Evolutionary conservation across 257 asterid species (phyloP).

Genomic region (Solanum neorickii): DNA sequence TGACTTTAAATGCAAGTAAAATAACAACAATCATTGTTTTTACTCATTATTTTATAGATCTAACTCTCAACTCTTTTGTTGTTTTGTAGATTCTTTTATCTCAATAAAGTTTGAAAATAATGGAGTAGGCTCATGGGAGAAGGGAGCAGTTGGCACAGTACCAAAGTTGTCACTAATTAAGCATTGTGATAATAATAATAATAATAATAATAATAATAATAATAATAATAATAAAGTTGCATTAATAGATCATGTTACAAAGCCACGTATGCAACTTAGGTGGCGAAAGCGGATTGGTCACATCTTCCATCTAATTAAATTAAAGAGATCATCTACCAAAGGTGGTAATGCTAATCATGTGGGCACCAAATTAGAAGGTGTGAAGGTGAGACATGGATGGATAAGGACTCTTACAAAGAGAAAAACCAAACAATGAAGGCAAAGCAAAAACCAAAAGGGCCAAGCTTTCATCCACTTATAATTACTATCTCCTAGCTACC

Average conservation of each 20-base stretch:
- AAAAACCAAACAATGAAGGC: constrained; percentile 31
- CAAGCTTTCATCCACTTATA: not conserved
- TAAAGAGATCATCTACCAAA: constrained; percentile 55
- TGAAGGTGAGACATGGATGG: constrained; percentile 59
- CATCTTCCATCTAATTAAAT: constrained; percentile 54
- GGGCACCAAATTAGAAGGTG: constrained; percentile 47
- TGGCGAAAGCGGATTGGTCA: constrained; percentile 82
- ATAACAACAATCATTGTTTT: not conserved
- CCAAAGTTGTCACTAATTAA: constrained; percentile 8
- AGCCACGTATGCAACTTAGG: constrained; percentile 37
- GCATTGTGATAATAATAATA: not conserved
- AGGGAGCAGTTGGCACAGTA: not conserved
- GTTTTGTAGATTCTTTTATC: constrained; percentile 64
- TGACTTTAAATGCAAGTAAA: not conserved
- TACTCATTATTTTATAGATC: not conserved
- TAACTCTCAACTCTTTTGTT: not conserved
- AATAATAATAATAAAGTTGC: not conserved
- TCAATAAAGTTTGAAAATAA: constrained; percentile 80
- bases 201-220: not conserved
- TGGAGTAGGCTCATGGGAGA: constrained; percentile 34
- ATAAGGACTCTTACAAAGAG: constrained; percentile 56
- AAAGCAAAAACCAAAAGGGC: constrained; percentile 1
- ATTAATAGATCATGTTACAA: constrained; percentile 39
- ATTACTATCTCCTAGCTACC: not conserved
- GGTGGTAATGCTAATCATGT: constrained; percentile 48